phyloP scores from a whole-genome alignment of 2,329 filamentous ascomycete species.

The Colletotrichum tanaceti region DNA sequence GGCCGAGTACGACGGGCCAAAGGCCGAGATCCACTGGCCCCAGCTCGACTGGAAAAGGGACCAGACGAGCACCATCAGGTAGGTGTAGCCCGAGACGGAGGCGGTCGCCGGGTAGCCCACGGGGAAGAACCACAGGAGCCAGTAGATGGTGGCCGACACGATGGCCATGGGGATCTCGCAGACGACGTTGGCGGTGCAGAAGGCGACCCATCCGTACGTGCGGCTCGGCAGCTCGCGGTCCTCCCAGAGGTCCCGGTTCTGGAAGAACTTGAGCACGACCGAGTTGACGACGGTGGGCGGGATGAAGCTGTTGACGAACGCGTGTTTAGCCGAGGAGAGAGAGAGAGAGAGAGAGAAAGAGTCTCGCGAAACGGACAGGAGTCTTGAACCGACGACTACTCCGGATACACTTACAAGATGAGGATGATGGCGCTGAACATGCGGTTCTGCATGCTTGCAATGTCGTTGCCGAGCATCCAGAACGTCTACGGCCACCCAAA shows the following conservation, averaged over 20 bases:
- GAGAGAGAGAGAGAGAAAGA: too few relatives aligned
- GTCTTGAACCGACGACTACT: too few relatives aligned
- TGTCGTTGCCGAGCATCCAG: constrained; percentile 73
- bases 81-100: constrained; percentile 77
- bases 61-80: constrained; percentile 82
- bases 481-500: constrained; percentile 67
- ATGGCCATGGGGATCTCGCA: constrained; percentile 79
- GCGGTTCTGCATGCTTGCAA: constrained; percentile 79
- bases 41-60: constrained; percentile 79
- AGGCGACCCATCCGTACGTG: constrained; percentile 83
- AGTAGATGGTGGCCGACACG: constrained; percentile 74
- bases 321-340: not conserved
- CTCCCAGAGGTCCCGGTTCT: constrained; percentile 78
- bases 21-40: constrained; percentile 88
- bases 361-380: too few relatives aligned
- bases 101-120: constrained; percentile 75
- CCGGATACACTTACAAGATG: constrained; percentile 57
- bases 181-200: constrained; percentile 78
- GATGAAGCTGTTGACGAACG: constrained; percentile 55
- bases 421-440: constrained; percentile 78
- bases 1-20: constrained; percentile 81
- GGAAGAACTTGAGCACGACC: constrained; percentile 81
- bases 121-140: constrained; percentile 80
- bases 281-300: constrained; percentile 79
- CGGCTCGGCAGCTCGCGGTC: constrained; percentile 77